A percentile compares a stretch with the other conserved stretches of the same genome.
Evolutionary conservation across 331 rosid species (phyloP).

Genomic region (Erythrophleum ivorense): DNA sequence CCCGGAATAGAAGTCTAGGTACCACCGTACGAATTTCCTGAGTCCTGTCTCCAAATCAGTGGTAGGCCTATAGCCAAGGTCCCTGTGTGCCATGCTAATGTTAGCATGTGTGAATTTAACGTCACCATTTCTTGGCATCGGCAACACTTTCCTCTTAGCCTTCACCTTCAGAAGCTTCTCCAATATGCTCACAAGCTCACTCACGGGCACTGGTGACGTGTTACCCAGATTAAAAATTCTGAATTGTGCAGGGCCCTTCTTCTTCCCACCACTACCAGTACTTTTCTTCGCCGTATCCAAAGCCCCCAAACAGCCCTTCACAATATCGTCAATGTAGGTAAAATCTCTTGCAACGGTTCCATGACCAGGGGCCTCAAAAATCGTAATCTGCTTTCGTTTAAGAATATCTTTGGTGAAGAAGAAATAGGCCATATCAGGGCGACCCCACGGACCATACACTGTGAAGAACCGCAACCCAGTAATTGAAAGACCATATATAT

Average conservation of each 20-base stretch:
- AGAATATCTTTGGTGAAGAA: slow-evolving; percentile 78
- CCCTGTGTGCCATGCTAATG: slow-evolving; percentile 68
- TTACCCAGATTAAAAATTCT: slow-evolving; percentile 82
- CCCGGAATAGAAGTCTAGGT: slow-evolving; percentile 47
- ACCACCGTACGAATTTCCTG: slow-evolving; percentile 85
- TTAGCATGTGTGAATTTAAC: slow-evolving; percentile 86
- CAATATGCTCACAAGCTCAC: slow-evolving; percentile 68
- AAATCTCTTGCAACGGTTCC: slow-evolving; percentile 84
- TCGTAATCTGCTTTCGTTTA: slow-evolving; percentile 65
- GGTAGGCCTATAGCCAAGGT: slow-evolving; percentile 72
- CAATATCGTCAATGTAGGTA: slow-evolving; percentile 83
- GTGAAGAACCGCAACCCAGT: slow-evolving; percentile 84
- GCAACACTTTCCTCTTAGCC: slow-evolving; percentile 68
- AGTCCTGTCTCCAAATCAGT: slow-evolving; percentile 80
- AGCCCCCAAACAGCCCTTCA: slow-evolving; percentile 78
- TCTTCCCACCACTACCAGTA: slow-evolving; percentile 88
- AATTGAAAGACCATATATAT: slow-evolving; percentile 79
- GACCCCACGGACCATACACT: slow-evolving; percentile 90
- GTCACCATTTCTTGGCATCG: slow-evolving; percentile 88
- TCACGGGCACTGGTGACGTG: slow-evolving; percentile 82
- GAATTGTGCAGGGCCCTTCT: slow-evolving; percentile 73
- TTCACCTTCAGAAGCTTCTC: slow-evolving; percentile 82
- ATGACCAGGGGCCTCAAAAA: slow-evolving; percentile 67
- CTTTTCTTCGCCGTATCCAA: slow-evolving; percentile 84
- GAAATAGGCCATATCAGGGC: slow-evolving; percentile 90